Base-by-base conservation (phyloP, 768 basidiomycete genomes). In the Boletus tomentosulus region DNA sequence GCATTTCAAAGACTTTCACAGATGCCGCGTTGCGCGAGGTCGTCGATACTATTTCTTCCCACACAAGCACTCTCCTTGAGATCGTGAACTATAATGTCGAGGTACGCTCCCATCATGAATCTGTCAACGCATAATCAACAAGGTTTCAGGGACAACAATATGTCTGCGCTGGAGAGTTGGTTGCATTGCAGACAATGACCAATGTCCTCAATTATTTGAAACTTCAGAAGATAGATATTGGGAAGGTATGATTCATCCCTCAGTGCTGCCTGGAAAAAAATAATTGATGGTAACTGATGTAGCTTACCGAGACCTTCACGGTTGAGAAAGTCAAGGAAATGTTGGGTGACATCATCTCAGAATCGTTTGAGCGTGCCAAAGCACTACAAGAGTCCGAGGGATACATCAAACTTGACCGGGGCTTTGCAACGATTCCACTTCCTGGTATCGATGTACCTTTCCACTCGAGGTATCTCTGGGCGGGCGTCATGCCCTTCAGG, bases 381-480 rank as follows among this genome's bases (percentile, higher is more conserved):
- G 87, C 87, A 53, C 84, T 88, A 63, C 87, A 95, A 68, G 80
- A 83, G 63, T 76, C 79, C 22, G 88, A 93, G 55, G 96, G 95
- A 8, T 84, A 89, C 61, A 92, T 99, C 74, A 88, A 87, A 63
- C 84, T 99, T 48, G 96, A 99, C 62, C 90, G 97, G 63, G 97
- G 97, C 8, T 97, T 94, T 62, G 96, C 96, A 1, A 94, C 93
- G 19, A 95, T 95, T 54, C 93, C 92, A 39, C 80, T 96, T 37
- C 92, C 95, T 37, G 96, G 96, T 57, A 98, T 99, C 62, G 97
- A 98, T 63, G 97, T 99, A 1, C 97, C 97, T 4, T 99, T 99
- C 90, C 97, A 99, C 71, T 98, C 97, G 4, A 89, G 95, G 55
- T 99, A 98, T 73, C 82, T 99, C 37, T 99, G 97, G 97, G 95